Evolutionary conservation across 1,284 basidiomycete genomes (phyloP).

Genomic region (Tilletiaria anomala): DNA sequence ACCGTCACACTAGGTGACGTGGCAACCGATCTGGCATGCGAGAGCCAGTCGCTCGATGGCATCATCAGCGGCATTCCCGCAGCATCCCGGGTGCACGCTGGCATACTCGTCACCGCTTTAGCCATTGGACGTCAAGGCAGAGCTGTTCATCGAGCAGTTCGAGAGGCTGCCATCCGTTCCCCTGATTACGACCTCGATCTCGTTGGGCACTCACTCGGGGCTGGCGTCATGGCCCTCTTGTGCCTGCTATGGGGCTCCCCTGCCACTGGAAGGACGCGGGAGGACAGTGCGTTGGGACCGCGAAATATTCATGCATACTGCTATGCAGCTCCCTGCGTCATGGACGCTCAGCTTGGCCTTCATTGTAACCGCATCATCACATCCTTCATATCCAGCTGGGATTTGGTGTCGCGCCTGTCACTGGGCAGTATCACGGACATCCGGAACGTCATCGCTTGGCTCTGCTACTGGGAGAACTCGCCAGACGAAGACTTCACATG

Average conservation of each 20-base stretch:
- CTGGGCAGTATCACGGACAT: conserved; percentile 63
- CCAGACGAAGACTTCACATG: neutral
- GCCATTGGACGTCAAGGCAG: conserved; percentile 62
- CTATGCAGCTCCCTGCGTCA: conserved; percentile 61
- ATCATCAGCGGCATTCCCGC: neutral
- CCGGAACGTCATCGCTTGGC: conserved; percentile 57
- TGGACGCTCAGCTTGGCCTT: conserved; percentile 48
- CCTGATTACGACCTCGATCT: conserved; percentile 50
- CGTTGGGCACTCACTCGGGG: conserved; percentile 69
- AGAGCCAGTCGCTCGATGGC: conserved; percentile 1
- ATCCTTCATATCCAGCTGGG: conserved; percentile 66
- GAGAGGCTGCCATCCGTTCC: conserved; percentile 54
- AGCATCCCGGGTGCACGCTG: conserved; percentile 42
- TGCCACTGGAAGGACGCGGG: conserved; percentile 22
- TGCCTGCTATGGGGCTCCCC: conserved; percentile 55
- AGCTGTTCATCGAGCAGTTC: conserved; percentile 60
- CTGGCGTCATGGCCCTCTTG: conserved; percentile 64
- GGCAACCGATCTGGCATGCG: conserved; percentile 36
- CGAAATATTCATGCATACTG: conserved; percentile 59
- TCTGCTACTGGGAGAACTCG: conserved; percentile 52
- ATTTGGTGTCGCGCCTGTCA: conserved; percentile 62
- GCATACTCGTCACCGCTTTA: conserved; percentile 61
- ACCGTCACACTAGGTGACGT: conserved; percentile 33
- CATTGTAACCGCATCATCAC: conserved; percentile 52
- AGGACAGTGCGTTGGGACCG: conserved; percentile 53